phyloP scores from a whole-genome alignment of 768 basidiomycete species.

The Lactarius indigo region DNA sequence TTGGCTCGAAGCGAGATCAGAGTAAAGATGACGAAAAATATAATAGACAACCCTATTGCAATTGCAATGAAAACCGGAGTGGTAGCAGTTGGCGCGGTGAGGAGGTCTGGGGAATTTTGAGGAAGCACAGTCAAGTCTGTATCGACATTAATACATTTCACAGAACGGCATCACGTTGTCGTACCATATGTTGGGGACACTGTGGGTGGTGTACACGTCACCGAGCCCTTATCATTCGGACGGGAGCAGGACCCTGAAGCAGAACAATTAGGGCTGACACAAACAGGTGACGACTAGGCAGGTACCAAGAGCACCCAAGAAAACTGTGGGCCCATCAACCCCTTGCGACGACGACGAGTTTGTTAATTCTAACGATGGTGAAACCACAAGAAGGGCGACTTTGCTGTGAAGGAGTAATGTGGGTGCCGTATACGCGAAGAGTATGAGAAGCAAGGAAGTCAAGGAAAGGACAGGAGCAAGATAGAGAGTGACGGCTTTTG shows the following conservation, averaged over 20 bases:
- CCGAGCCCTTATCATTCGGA: slow-evolving; percentile 41
- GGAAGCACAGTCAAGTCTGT: slow-evolving; percentile 67
- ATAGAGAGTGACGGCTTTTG: slow-evolving; percentile 64
- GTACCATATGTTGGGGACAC: slow-evolving; percentile 61
- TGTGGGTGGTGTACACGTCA: slow-evolving; percentile 55
- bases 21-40: slow-evolving; percentile 67
- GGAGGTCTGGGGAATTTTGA: slow-evolving; percentile 47
- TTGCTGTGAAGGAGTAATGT: slow-evolving; percentile 52
- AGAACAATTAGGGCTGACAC: slow-evolving; percentile 7
- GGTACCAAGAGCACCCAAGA: slow-evolving; percentile 62
- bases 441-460: slow-evolving; percentile 59
- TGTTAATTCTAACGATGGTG: slow-evolving; percentile 48
- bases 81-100: slow-evolving; percentile 57
- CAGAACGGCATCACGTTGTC: slow-evolving; percentile 25
- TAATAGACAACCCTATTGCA: slow-evolving; percentile 49
- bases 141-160: slow-evolving; percentile 1
- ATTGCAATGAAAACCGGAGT: slow-evolving; percentile 64
- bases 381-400: slow-evolving; percentile 63
- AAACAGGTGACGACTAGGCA: neutral
- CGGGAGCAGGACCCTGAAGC: slow-evolving; percentile 65
- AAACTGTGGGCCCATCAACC: slow-evolving; percentile 65
- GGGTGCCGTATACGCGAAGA: slow-evolving; percentile 71
- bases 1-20: slow-evolving; percentile 63
- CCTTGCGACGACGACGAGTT: slow-evolving; percentile 30
- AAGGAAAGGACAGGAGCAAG: slow-evolving; percentile 64